phyloP scores from a whole-genome alignment of 2,329 filamentous ascomycete species.

The Diatrype stigma region DNA sequence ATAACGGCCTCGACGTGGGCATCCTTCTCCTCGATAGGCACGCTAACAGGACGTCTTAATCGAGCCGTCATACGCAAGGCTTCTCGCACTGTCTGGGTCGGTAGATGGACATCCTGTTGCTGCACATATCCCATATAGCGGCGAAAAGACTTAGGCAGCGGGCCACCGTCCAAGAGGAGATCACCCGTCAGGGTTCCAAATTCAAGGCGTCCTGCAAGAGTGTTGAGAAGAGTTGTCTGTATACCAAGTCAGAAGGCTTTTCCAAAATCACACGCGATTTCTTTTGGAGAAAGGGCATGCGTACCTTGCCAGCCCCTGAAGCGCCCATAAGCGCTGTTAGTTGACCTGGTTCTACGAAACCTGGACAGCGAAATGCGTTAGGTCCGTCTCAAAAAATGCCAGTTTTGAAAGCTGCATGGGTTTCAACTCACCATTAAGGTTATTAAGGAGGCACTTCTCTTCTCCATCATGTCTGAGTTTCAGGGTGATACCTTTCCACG shows the following conservation, averaged over 20 bases:
- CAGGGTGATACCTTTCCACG: no score
- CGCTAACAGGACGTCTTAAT: conserved; percentile 70
- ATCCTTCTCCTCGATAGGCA: conserved; percentile 69
- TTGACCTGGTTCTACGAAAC: conserved; percentile 66
- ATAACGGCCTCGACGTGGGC: conserved; percentile 87
- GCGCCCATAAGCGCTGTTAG: conserved; percentile 86
- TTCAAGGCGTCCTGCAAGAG: conserved; percentile 74
- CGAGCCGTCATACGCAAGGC: conserved; percentile 80
- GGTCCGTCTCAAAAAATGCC: no score
- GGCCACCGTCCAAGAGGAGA: conserved; percentile 61
- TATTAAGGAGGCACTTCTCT: no score
- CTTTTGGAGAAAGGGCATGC: no score
- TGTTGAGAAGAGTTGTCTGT: conserved; percentile 81
- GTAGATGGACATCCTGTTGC: conserved; percentile 83
- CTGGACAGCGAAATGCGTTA: background rate
- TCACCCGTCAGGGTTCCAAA: conserved; percentile 83
- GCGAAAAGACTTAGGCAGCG: conserved; percentile 75
- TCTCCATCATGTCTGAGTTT: no score
- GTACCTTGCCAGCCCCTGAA: conserved; percentile 85
- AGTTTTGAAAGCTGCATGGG: no score
- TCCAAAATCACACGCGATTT: no score
- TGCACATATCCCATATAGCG: conserved; percentile 87
- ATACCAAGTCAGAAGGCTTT: no score
- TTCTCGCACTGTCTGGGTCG: conserved; percentile 80
- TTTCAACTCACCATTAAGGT: no score